phyloP scores from a whole-genome alignment of 1,139 yeast species.

The Taphrina betulina region DNA sequence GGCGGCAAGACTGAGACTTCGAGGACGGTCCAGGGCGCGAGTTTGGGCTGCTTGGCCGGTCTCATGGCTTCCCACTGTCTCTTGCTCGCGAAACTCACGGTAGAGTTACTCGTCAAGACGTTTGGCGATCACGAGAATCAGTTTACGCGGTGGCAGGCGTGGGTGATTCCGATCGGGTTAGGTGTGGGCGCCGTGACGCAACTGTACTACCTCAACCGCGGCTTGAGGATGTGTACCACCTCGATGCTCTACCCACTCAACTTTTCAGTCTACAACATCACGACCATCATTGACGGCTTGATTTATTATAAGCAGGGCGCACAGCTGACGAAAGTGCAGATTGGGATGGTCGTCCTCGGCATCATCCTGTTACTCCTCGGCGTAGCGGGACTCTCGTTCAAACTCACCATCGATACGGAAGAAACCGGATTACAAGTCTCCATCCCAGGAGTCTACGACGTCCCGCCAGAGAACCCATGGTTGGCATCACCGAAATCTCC shows the following conservation, averaged over 20 bases:
- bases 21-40: conserved; percentile 50
- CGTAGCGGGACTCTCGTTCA: conserved; percentile 56
- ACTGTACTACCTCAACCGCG: conserved; percentile 69
- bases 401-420: conserved; percentile 39
- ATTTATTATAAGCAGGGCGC: conserved; percentile 59
- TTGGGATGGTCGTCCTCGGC: conserved; percentile 54
- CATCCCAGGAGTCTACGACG: conserved; percentile 29
- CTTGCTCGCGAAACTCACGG: conserved; percentile 76
- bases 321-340: conserved; percentile 47
- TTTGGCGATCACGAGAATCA: conserved; percentile 43
- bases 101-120: conserved; percentile 57
- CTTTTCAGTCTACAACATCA: conserved; percentile 76
- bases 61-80: conserved; percentile 81
- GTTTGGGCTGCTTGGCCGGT: conserved; percentile 72
- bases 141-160: conserved; percentile 45
- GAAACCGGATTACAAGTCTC: conserved; percentile 28
- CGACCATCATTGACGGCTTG: conserved; percentile 71
- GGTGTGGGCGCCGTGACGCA: conserved; percentile 71
- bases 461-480: conserved; percentile 25
- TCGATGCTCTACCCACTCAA: conserved; percentile 80
- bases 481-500: conserved; percentile 22
- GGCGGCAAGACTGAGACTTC: conserved; percentile 42
- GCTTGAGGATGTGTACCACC: conserved; percentile 69
- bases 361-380: conserved; percentile 54
- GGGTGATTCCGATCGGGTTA: conserved; percentile 59